Percentiles rank a stretch among this genome's conserved stretches.
phyloP scores from a whole-genome alignment of 2,329 filamentous ascomycete species.

The Cadophora malorum region DNA sequence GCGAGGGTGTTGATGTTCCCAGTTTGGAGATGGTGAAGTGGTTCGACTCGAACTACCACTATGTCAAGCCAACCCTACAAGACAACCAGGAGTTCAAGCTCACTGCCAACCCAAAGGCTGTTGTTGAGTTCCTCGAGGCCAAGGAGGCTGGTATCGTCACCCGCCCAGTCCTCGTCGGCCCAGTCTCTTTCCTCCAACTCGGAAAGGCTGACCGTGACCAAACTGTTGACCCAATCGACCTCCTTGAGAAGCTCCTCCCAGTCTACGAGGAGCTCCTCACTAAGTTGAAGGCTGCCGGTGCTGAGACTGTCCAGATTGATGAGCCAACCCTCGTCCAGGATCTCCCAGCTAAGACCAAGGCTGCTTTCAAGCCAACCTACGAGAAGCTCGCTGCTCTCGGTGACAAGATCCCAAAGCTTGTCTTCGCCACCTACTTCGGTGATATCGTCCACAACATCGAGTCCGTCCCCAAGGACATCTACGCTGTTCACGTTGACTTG shows the following conservation, averaged over 20 bases:
- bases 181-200: slow-evolving; percentile 96
- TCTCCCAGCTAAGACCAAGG: slow-evolving; percentile 87
- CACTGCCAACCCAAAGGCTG: slow-evolving; percentile 85
- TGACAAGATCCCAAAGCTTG: slow-evolving; percentile 82
- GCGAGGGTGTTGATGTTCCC: slow-evolving; percentile 90
- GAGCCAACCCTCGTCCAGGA: slow-evolving; percentile 98
- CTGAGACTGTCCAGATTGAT: slow-evolving; percentile 96
- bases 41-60: slow-evolving; percentile 99
- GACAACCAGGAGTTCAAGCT: slow-evolving; percentile 97
- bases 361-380: slow-evolving; percentile 97
- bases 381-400: slow-evolving; percentile 83
- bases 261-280: slow-evolving; percentile 92
- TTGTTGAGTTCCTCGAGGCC: slow-evolving; percentile 92
- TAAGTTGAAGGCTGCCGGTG: slow-evolving; percentile 95
- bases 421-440: slow-evolving; percentile 98
- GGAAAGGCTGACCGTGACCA: slow-evolving; percentile 98
- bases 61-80: slow-evolving; percentile 98
- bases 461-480: slow-evolving; percentile 77
- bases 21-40: slow-evolving; percentile 99
- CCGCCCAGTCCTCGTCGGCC: slow-evolving; percentile 92
- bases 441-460: slow-evolving; percentile 99
- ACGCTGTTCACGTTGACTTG: slow-evolving; percentile 92
- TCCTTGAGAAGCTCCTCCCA: slow-evolving; percentile 91
- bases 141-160: slow-evolving; percentile 95
- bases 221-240: slow-evolving; percentile 89